Base-by-base conservation (phyloP, 768 basidiomycete species). In the Polyporus arcularius region DNA sequence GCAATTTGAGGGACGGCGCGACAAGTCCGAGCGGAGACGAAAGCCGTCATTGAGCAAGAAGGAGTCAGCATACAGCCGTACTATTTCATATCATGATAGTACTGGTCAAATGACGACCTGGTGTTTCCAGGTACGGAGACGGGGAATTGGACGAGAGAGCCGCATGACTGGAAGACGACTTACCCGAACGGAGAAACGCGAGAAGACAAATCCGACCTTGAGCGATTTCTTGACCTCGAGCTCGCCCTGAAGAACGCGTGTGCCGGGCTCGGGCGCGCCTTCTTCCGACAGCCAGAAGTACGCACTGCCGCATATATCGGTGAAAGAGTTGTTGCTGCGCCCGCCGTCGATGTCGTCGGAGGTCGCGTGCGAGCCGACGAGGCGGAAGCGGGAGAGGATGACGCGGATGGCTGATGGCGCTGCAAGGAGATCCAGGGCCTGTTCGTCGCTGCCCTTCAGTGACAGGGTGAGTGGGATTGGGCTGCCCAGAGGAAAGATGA, bases 381-480 rank as follows among this genome's bases (percentile, higher is more conserved):
- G 76, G 55, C 85, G 72, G 4, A 79, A 75, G 32, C 85, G 78
- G 4, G 78, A 68, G 11, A 87, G 73, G 41, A 76, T 72, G 41
- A 87, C 39, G 18, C 71, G 71, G 9, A 82, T 70, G 2, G 79
- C 75, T 8, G 69, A 68, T 0, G 80, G 76, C 26, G 65, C 71
- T 14, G 81, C 73, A 7, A 86, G 74, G 4, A 83, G 65, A 60
- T 85, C 83, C 10, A 86, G 75, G 0, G 80, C 81, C 18, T 81
- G 80, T 11, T 73, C 65, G 67, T 85, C 81, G 2, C 68, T 61
- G 28, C 80, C 74, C 26, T 66, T 73, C 35, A 86, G 63, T 3
- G 80, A 81, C n/a, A 86, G 58, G 43, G 73, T 68, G 8, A 87
- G 69, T 9, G 84, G 84, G 4, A 86, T 76, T 0, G 79, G 76